Percentiles rank a stretch among this genome's conserved stretches.
Evolutionary conservation across 2,329 filamentous ascomycete species (phyloP).

Genomic region (Fusarium sambucinum): DNA sequence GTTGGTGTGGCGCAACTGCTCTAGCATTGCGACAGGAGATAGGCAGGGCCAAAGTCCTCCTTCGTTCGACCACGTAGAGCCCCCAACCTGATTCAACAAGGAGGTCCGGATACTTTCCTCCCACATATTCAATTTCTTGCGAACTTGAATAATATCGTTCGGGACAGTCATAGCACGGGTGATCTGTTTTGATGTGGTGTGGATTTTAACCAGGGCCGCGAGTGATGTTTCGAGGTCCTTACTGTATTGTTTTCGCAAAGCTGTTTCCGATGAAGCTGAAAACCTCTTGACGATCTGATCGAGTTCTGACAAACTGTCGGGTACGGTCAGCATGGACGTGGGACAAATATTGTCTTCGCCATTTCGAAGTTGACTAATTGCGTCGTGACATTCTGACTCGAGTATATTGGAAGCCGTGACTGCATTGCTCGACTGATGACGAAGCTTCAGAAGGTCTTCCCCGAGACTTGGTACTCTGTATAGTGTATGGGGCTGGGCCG

Average conservation of each 20-base stretch:
- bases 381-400: not conserved
- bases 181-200: not conserved
- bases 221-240: slow-evolving; percentile 32
- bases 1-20: slow-evolving; percentile 55
- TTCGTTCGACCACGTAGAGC: slow-evolving; percentile 55
- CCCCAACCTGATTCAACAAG: not conserved
- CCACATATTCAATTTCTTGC: not conserved
- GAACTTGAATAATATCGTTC: not conserved
- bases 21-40: slow-evolving; percentile 58
- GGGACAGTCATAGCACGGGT: fast-evolving
- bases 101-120: not conserved
- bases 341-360: too few relatives aligned
- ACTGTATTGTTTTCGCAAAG: slow-evolving; percentile 18
- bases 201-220: not conserved
- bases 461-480: not conserved
- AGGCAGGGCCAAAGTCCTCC: slow-evolving; percentile 61
- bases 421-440: fast-evolving
- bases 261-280: not conserved
- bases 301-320: not conserved
- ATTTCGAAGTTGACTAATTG: too few relatives aligned
- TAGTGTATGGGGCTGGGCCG: not conserved
- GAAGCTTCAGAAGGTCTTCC: not conserved
- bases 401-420: fast-evolving
- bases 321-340: not conserved
- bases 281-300: not conserved